Evolutionary conservation across 1,139 yeast genomes (phyloP).

Genomic region (Wickerhamomyces sp.): DNA sequence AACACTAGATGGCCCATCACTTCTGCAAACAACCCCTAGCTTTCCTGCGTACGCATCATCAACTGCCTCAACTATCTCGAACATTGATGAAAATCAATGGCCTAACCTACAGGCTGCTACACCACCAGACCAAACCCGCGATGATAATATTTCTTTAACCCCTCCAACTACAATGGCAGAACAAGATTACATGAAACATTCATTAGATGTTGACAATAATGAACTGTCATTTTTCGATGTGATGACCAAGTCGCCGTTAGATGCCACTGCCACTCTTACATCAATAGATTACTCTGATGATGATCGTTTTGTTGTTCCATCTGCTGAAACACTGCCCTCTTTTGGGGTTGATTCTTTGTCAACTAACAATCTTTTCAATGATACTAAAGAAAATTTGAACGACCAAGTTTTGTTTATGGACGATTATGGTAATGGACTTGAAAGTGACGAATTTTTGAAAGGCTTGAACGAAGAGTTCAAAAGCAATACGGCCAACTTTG

Average conservation of each 20-base stretch:
- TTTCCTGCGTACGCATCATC: not conserved
- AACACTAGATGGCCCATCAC: too few species aligned
- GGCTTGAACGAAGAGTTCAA: not conserved
- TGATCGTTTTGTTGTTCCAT: not conserved
- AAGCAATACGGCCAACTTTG: too few species aligned
- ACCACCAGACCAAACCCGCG: conserved; percentile 9
- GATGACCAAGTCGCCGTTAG: conserved; percentile 17
- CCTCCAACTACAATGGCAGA: conserved; percentile 20
- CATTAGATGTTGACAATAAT: not conserved
- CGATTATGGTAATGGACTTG: not conserved
- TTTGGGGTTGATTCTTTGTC: not conserved
- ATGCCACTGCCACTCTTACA: conserved; percentile 5
- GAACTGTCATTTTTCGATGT: conserved; percentile 9
- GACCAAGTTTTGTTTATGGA: not conserved
- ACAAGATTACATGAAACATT: conserved; percentile 1
- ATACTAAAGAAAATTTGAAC: not conserved
- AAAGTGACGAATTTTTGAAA: not conserved
- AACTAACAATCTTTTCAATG: too few species aligned
- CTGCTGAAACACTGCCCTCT: not conserved
- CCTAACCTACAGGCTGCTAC: conserved; percentile 16
- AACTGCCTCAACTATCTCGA: not conserved
- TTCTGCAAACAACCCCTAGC: not conserved
- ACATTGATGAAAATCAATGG: conserved; percentile 16
- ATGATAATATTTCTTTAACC: conserved; percentile 5
- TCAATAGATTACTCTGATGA: conserved; percentile 3